These are phyloP conservation scores for Neurospora hispaniola DNA, from an alignment of 495 filamentous ascomycete species.

Conservation along the genomic window DNA sequence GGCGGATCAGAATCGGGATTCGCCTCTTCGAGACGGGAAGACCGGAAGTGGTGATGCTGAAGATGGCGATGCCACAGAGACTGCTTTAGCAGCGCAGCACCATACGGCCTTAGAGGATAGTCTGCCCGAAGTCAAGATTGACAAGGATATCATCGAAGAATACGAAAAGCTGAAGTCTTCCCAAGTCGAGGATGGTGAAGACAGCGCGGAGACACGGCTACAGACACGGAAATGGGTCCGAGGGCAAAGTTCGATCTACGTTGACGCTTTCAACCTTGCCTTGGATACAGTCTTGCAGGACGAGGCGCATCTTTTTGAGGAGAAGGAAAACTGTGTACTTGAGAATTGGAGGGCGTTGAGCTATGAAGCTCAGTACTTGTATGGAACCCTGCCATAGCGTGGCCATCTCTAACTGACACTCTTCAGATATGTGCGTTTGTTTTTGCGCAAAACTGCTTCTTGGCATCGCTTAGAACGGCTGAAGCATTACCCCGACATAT, in stretches of 20 bases:
- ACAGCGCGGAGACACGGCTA: slow-evolving; percentile 24
- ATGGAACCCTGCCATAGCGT: slow-evolving; percentile 24
- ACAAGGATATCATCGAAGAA: slow-evolving; percentile 64
- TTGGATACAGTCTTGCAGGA: slow-evolving; percentile 85
- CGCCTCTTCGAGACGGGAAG: background rate
- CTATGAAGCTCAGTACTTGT: slow-evolving; percentile 91
- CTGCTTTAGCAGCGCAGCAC: slow-evolving; percentile 13
- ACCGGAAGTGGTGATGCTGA: slow-evolving; percentile 6
- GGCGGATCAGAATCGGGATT: background rate
- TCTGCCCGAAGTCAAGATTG: slow-evolving; percentile 54
- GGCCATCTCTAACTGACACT: slow-evolving; percentile 5
- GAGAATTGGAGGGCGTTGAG: slow-evolving; percentile 57
- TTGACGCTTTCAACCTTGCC: slow-evolving; percentile 93
- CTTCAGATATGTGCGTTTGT: slow-evolving; percentile 74
- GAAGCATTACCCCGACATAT: slow-evolving; percentile 73
- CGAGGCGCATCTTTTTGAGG: slow-evolving; percentile 78
- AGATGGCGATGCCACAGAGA: slow-evolving; percentile 15
- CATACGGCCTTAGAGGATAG: slow-evolving; percentile 69
- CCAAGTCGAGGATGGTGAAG: slow-evolving; percentile 29
- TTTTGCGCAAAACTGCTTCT: slow-evolving; percentile 84
- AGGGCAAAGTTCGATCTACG: slow-evolving; percentile 76
- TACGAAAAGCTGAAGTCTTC: slow-evolving; percentile 55
- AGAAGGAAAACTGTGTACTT: slow-evolving; percentile 71
- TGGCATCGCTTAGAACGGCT: slow-evolving; percentile 82
- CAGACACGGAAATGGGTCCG: slow-evolving; percentile 34